Evolutionary conservation across 1,284 basidiomycete species (phyloP), one percentile per base, ranked within the genome.

Genomic region (Tylopilus sp.): DNA sequence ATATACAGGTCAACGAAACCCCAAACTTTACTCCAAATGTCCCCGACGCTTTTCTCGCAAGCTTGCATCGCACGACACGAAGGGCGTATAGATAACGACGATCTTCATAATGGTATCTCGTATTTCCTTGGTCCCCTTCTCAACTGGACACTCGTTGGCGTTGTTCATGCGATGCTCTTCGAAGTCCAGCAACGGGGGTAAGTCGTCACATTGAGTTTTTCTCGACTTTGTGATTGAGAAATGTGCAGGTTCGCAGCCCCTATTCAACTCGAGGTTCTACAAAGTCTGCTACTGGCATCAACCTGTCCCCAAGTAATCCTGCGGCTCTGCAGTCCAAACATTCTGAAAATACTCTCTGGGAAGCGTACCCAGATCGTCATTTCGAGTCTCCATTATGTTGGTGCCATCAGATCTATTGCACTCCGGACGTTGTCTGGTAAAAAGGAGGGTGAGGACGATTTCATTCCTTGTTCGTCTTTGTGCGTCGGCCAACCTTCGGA

Each of bases 101-200:
- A 76, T 9, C 66, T 90, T 19, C 77, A 77, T 59, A 89, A 85
- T 54, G 88, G 88, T 1, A 74, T 89, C 31, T 82, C 84, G 5
- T 91, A 86, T 64, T 90, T 91, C 59, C 74, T 79, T 13, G 80
- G 81, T 2, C 79, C 82, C 0, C 69, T 90, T 13, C 71, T 91
- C 29, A 84, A 79, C 53, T 91, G 88, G 89, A 89, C 88, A 0
- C 75, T 89, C 6, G 80, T 83, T 2, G 84, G 85, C 3, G 80
- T 89, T 15, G 72, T 89, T 41, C 79, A 78, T 59, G 77, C 74
- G 2, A 70, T 91, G 45, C 61, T 82, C 29, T 72, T 69, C 49
- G 85, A 90, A 47, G 74, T 86, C 26, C 73, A 80, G 45, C 70
- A 74, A 30, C 75, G 72, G 57, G 73, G 73, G 88, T 89, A 55